Evolutionary conservation across 2,329 filamentous ascomycete genomes (phyloP).

Genomic region (Alternaria conjuncta): DNA sequence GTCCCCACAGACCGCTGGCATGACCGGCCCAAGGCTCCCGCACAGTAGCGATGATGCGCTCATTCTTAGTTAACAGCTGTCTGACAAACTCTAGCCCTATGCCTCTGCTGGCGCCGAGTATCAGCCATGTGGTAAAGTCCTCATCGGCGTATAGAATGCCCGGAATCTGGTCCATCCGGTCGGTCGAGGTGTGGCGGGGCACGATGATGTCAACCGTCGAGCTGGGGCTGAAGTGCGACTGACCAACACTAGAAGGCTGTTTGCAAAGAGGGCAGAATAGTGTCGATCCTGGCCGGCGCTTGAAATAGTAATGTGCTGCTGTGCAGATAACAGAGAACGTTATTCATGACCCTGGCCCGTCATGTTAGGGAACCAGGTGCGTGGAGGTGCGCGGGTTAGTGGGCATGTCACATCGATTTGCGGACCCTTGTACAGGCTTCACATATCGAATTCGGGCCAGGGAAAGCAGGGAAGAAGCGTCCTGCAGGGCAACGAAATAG

Average conservation of each 20-base stretch:
- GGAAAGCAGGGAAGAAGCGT: constrained; percentile 16
- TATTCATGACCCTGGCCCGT: constrained; percentile 6
- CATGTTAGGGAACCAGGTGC: constrained; percentile 2
- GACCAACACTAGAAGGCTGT: background rate
- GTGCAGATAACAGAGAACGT: constrained; percentile 13
- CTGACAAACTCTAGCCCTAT: constrained; percentile 61
- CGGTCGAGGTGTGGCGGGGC: constrained; percentile 20
- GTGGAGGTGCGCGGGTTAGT: constrained; percentile 11
- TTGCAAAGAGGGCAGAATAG: background rate
- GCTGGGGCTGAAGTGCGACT: background rate
- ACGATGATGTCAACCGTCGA: constrained; percentile 20
- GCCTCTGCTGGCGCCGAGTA: constrained; percentile 56
- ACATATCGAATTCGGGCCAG: constrained; percentile 4
- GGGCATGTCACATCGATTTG: constrained; percentile 17
- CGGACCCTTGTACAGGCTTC: constrained; percentile 12
- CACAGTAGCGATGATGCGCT: constrained; percentile 60
- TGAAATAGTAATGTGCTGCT: constrained; percentile 8
- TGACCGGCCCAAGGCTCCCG: constrained; percentile 51
- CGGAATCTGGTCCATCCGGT: constrained; percentile 52
- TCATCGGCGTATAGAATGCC: constrained; percentile 51
- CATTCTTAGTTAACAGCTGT: constrained; percentile 55
- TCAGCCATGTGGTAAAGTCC: constrained; percentile 54
- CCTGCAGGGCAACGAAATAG: constrained; percentile 6
- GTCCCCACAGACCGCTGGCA: constrained; percentile 50
- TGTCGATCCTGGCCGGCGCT: background rate